Evolutionary conservation across 1,139 yeast genomes (phyloP).

Genomic region (Diutina ranongensis): DNA sequence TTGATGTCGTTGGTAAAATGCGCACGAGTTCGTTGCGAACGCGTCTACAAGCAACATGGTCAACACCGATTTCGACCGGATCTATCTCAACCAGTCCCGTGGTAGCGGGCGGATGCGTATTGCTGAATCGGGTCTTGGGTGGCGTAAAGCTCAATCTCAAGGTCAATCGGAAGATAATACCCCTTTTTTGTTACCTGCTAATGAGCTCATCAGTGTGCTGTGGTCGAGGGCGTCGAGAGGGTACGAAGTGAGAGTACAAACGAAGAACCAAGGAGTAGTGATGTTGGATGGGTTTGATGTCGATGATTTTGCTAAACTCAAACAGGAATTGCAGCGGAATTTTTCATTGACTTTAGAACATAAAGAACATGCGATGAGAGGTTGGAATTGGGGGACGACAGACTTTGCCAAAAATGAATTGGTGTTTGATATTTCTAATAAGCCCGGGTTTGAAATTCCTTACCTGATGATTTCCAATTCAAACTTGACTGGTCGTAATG

Average conservation of each 20-base stretch:
- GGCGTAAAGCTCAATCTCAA: constrained; percentile 52
- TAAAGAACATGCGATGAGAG: constrained; percentile 85
- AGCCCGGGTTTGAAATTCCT: constrained; percentile 88
- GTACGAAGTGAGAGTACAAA: constrained; percentile 77
- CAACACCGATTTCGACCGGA: constrained; percentile 64
- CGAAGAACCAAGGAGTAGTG: constrained; percentile 79
- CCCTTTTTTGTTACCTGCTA: constrained; percentile 79
- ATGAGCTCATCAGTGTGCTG: constrained; percentile 64
- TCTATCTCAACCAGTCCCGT: constrained; percentile 79
- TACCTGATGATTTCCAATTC: constrained; percentile 71
- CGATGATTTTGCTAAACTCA: constrained; percentile 69
- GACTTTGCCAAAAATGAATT: constrained; percentile 89
- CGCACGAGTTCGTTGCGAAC: no score
- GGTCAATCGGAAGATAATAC: constrained; percentile 42
- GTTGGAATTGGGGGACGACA: constrained; percentile 98
- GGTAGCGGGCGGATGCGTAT: constrained; percentile 84
- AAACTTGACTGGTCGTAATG: constrained; percentile 87
- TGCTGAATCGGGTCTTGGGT: constrained; percentile 91
- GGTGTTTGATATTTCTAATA: constrained; percentile 74
- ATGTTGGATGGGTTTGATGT: constrained; percentile 86
- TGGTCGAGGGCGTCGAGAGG: constrained; percentile 97
- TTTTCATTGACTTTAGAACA: constrained; percentile 66
- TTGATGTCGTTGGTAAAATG: no score
- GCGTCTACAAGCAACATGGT: constrained; percentile 1
- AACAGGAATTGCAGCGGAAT: constrained; percentile 72